Percentiles rank a stretch among this genome's conserved stretches.
Conservation (phyloP, 1,284 basidiomycete species). For the Cutaneotrichosporon sp. region DNA sequence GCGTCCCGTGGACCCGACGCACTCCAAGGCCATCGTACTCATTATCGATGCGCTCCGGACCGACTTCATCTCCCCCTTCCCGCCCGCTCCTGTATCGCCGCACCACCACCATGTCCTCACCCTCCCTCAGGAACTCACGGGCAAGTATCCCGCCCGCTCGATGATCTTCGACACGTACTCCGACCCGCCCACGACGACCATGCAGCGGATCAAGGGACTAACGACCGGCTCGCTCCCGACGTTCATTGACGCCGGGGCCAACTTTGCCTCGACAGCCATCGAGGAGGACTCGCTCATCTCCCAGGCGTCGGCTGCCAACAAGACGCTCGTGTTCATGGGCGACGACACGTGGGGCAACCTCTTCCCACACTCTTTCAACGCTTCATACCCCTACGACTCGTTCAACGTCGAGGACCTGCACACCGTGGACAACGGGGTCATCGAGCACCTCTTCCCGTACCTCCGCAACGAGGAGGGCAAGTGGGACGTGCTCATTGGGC, state of each 20-base stretch:
- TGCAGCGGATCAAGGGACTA: constrained; percentile 91
- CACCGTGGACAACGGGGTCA: constrained; percentile 88
- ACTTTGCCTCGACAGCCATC: constrained; percentile 81
- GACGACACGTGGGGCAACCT: constrained; percentile 95
- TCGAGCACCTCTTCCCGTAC: constrained; percentile 73
- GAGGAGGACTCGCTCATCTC: constrained; percentile 77
- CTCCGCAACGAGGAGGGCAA: constrained; percentile 56
- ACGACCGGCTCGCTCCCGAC: constrained; percentile 95
- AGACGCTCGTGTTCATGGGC: constrained; percentile 68
- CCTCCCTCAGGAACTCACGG: constrained; percentile 67
- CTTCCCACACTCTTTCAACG: constrained; percentile 72
- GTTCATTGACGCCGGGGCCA: constrained; percentile 87
- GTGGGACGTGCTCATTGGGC: constrained; percentile 85
- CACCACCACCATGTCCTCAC: constrained; percentile 78
- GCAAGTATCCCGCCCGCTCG: constrained; percentile 61
- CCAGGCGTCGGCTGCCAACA: constrained; percentile 51
- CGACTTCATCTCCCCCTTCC: constrained; percentile 78
- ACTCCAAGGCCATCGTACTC: constrained; percentile 73
- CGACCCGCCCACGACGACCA: constrained; percentile 91
- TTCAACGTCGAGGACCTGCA: constrained; percentile 99
- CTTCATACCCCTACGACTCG: constrained; percentile 82
- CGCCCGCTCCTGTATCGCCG: constrained; percentile 57
- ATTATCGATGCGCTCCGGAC: constrained; percentile 91
- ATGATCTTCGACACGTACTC: constrained; percentile 84
- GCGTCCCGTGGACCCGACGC: constrained; percentile 57